Evolutionary conservation across 2,329 filamentous ascomycete species (phyloP).

Genomic region (Trichoderma koningiopsis): DNA sequence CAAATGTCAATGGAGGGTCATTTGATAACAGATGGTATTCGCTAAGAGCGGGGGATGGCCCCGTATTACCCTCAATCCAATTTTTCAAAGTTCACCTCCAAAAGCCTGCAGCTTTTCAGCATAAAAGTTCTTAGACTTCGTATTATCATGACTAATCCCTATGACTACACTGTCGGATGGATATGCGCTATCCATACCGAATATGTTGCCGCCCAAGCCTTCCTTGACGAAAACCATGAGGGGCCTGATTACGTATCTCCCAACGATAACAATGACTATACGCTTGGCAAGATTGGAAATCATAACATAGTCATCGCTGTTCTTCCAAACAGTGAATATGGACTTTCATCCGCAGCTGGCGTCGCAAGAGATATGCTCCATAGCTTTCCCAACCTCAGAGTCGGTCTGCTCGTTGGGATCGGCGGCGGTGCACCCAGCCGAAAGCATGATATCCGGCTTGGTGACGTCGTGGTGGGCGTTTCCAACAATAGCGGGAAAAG

Average conservation of each 20-base stretch:
- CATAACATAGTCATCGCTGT: not conserved
- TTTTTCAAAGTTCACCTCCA: too few relatives aligned
- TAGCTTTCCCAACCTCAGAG: not conserved
- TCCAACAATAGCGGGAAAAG: not conserved
- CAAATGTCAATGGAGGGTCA: too few relatives aligned
- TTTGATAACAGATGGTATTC: too few relatives aligned
- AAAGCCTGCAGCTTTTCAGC: too few relatives aligned
- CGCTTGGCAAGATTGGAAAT: not conserved
- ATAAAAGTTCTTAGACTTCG: too few relatives aligned
- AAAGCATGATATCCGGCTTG: not conserved
- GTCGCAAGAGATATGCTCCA: constrained; percentile 3
- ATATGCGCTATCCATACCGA: not conserved
- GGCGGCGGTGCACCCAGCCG: not conserved
- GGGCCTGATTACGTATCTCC: not conserved
- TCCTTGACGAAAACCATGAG: not conserved
- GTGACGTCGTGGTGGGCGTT: not conserved
- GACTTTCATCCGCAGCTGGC: not conserved
- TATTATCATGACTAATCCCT: not conserved
- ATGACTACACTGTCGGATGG: not conserved
- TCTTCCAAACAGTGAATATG: not conserved
- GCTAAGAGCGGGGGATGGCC: too few relatives aligned
- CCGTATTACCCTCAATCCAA: too few relatives aligned
- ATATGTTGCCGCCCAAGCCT: not conserved
- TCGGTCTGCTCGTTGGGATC: not conserved
- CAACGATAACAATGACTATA: not conserved